These are phyloP conservation scores for Hanseniaspora pseudoguilliermondii DNA, from an alignment of 805 yeast species.

Conservation along the genomic window DNA sequence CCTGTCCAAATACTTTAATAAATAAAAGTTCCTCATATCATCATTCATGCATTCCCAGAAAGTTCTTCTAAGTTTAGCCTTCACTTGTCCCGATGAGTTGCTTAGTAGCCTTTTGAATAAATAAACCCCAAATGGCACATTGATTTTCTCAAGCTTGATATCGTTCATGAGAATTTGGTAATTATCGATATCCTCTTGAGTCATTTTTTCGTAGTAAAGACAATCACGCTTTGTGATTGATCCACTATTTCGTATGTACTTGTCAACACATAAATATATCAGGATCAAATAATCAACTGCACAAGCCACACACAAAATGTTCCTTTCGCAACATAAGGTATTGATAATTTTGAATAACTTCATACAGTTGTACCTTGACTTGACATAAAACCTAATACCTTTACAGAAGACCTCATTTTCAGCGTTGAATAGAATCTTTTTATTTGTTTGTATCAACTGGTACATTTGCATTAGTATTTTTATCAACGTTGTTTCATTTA, in stretches of 20 bases:
- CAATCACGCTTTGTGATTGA: not conserved
- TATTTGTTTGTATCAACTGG: not conserved
- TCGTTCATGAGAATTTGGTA: not conserved
- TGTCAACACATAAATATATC: not conserved
- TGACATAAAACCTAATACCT: not conserved
- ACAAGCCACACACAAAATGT: not conserved
- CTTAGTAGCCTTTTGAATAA: not conserved
- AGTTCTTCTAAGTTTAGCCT: not conserved
- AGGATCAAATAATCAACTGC: constrained; percentile 4
- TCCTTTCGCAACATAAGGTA: not conserved
- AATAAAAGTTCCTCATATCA: not conserved
- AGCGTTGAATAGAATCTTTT: constrained; percentile 1
- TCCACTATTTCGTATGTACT: not conserved
- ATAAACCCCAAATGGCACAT: not conserved
- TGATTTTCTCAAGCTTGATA: not conserved
- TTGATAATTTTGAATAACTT: not conserved
- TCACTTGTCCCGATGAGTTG: constrained; percentile 1
- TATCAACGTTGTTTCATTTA: constrained; percentile 30
- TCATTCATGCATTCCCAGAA: constrained; percentile 1
- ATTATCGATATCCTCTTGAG: not conserved
- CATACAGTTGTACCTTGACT: not conserved
- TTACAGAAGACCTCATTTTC: not conserved
- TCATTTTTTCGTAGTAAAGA: not conserved
- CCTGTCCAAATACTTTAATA: not conserved
- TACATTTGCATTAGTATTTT: not conserved